Evolutionary conservation across 169 alveolate genomes (phyloP), one percentile per base, ranked within the genome.

Genomic region (Eimeria maxima): DNA sequence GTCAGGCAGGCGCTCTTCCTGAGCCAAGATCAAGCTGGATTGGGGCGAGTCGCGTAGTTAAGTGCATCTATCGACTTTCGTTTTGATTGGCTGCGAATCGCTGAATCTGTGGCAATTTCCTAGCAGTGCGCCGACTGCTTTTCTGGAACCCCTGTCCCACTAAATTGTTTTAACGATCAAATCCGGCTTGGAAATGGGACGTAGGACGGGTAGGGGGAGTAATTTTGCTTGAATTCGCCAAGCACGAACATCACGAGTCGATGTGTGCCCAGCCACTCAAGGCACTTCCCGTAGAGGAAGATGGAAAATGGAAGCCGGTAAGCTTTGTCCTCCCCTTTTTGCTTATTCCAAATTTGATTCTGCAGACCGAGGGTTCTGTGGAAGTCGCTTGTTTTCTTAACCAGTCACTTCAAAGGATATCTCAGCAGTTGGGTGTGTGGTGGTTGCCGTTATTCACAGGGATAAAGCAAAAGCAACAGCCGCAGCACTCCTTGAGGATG

Each of bases 251-350:
- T 33, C 84, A 42, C 16, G 94, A 42, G 42, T 87, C 94, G 65
- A 87, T 87, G 81, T 65, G 65, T 63, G 78, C 84, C 65, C 65
- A 65, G 55, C 67, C 60, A 24, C 22, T 50, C 94, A 27, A 50
- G 81, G 65, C n/a, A 83, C 94, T 87, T 87, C 81, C 94, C 45
- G 29, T 60, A 87, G 78, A 63, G 94, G 94, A 87, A 87, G 94
- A 87, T 87, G 94, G 83, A 87, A 50, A 60, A 87, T 87, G 94
- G 80, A 87, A 45, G 24, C 78, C 78, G 94, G 94, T 87, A 74
- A 87, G 42, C 29, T 42, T 65, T 24, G 38, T 44, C 76, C 55
- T 10, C 22, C 57, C 38, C 50, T 11, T 27, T 1, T 22, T 7
- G 55, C 73, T 29, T n/a, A 22, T 24, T 8, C 2, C 67, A 1